phyloP scores from a whole-genome alignment of 2,329 filamentous ascomycete species.

The Tolypocladium album region DNA sequence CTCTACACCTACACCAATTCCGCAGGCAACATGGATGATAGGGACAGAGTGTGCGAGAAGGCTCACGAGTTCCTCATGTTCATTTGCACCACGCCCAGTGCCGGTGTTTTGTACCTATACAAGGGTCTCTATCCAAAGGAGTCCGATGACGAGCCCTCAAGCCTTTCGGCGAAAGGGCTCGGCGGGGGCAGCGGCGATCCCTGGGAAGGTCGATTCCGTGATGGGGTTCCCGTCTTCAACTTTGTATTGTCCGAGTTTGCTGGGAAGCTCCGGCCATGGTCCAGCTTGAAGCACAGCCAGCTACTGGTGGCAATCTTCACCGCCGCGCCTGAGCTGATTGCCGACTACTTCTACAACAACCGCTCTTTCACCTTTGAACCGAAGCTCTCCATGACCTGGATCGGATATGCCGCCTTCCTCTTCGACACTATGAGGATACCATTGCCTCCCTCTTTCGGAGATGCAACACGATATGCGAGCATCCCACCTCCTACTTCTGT shows the following conservation, averaged over 20 bases:
- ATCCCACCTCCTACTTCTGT: constrained; percentile 70
- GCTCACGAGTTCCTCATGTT: constrained; percentile 67
- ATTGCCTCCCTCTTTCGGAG: constrained; percentile 63
- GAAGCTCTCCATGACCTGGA: constrained; percentile 87
- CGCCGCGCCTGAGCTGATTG: constrained; percentile 73
- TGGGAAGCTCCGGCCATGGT: constrained; percentile 71
- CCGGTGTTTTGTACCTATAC: constrained; percentile 66
- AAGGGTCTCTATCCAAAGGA: constrained; percentile 79
- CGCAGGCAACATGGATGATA: constrained; percentile 27
- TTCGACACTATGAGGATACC: constrained; percentile 70
- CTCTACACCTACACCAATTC: constrained; percentile 54
- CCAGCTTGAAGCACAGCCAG: constrained; percentile 69
- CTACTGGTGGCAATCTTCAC: constrained; percentile 71
- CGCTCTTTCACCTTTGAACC: constrained; percentile 79
- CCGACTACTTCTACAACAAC: constrained; percentile 76
- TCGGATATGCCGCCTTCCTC: constrained; percentile 82
- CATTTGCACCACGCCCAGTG: constrained; percentile 61
- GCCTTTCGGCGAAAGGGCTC: constrained; percentile 11
- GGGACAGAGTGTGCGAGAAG: constrained; percentile 48
- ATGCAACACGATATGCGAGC: constrained; percentile 45
- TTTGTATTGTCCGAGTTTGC: constrained; percentile 68
- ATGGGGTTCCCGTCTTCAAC: constrained; percentile 67
- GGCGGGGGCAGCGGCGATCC: constrained; percentile 39
- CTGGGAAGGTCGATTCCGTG: constrained; percentile 56
- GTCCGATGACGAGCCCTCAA: constrained; percentile 35